Base-by-base conservation (phyloP, 768 basidiomycete genomes). In the Termitomyces sp. region DNA sequence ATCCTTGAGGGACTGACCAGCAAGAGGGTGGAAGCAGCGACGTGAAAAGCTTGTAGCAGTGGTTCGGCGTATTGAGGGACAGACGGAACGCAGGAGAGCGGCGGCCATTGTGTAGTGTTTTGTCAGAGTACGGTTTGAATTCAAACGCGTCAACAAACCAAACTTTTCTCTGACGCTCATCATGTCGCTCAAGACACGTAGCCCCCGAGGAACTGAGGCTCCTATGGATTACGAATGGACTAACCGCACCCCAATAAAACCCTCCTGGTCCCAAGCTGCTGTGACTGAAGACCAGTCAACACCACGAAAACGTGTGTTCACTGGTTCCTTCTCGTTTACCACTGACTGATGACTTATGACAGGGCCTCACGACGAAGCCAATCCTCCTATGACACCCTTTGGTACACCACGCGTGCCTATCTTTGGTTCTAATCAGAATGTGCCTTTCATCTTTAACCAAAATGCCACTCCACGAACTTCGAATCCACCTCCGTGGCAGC, bases 141-240 rank as follows among this genome's bases (percentile, higher is more conserved):
- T 50, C 70, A 67, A 69, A 67, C 73, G 70, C 73, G 72, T 73
- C 71, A 72, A 72, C 69, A 70, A 63, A 65, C 57, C 60, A 54
- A 61, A 62, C 52, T 56, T 65, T 51, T 49, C 38, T 33, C 35
- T 31, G 43, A 46, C 48, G 31, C 11, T 63, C 66, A 52, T 53
- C 64, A 52, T 68, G 73, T 54, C 79, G 86, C 63, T 87, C 86
- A 62, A 42, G 6, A 37, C 52, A 43, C 54, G 88, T 86, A 59
- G 46, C 15, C 35, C 61, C 23, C 54, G 65, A 49, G 55, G 65
- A 12, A 89, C 75, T 49, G 91, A 92, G 66, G 88, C 86, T 3
- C 91, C 91, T 4, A 94, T 94, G 91, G 91, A 94, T 70, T 94
- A 85, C 70, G 84, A 92, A 67, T 92, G 86, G 75, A 92, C 90